Evolutionary conservation across 2,329 filamentous ascomycete genomes (phyloP).

Genomic region (Exophiala viscosa): DNA sequence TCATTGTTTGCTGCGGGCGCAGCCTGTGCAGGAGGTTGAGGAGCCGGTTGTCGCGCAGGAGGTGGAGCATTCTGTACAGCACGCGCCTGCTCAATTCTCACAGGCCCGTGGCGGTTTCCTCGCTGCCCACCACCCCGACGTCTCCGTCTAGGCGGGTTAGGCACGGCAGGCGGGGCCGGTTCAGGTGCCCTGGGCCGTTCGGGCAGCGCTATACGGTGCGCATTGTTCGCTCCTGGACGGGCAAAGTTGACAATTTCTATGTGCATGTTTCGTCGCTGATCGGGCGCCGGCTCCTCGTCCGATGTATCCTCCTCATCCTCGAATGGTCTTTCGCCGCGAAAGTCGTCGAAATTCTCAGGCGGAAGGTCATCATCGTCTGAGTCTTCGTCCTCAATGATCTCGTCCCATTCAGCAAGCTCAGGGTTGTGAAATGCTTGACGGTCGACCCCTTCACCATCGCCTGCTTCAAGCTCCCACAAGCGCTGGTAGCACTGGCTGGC

Average conservation of each 20-base stretch:
- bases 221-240: slow-evolving; percentile 16
- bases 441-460: slow-evolving; percentile 56
- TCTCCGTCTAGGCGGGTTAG: slow-evolving; percentile 18
- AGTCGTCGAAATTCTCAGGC: slow-evolving; percentile 10
- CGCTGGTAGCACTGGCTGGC: slow-evolving; percentile 73
- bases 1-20: neutral
- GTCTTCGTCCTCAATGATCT: slow-evolving; percentile 22
- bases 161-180: slow-evolving; percentile 16
- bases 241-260: slow-evolving; percentile 32
- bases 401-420: slow-evolving; percentile 35
- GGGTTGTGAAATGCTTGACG: slow-evolving; percentile 17
- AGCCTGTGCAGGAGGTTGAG: neutral
- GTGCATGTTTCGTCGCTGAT: slow-evolving; percentile 30
- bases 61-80: neutral
- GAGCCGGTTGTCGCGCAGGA: neutral
- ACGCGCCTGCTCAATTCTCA: slow-evolving; percentile 14
- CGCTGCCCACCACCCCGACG: slow-evolving; percentile 18
- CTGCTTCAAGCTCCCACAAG: slow-evolving; percentile 83
- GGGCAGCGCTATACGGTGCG: slow-evolving; percentile 23
- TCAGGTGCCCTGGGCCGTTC: slow-evolving; percentile 6
- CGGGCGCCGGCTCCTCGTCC: slow-evolving; percentile 37
- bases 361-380: slow-evolving; percentile 28
- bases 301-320: slow-evolving; percentile 30
- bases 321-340: slow-evolving; percentile 7
- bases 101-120: slow-evolving; percentile 12